Evolutionary conservation across 2,329 filamentous ascomycete species (phyloP).

Genomic region (Xylaria sp.): DNA sequence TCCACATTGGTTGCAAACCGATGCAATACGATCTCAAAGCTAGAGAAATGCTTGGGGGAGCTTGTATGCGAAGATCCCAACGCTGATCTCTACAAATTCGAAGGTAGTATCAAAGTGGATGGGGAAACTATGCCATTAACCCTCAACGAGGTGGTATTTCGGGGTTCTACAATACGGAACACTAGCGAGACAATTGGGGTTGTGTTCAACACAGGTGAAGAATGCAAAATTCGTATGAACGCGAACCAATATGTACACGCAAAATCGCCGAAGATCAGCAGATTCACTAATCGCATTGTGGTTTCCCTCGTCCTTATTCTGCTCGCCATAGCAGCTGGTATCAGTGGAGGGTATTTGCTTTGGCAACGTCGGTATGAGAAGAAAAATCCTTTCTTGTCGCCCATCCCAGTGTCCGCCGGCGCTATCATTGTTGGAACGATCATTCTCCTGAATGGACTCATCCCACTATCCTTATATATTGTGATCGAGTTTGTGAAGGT

Average conservation of each 20-base stretch:
- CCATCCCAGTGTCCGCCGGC: constrained; percentile 75
- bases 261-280: constrained; percentile 82
- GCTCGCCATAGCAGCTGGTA: constrained; percentile 77
- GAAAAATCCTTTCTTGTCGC: constrained; percentile 77
- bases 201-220: constrained; percentile 88
- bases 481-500: constrained; percentile 89
- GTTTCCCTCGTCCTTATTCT: constrained; percentile 85
- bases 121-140: constrained; percentile 75
- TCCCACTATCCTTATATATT: constrained; percentile 90
- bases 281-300: constrained; percentile 82
- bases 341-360: constrained; percentile 83
- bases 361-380: constrained; percentile 77
- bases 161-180: constrained; percentile 84
- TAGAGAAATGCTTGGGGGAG: constrained; percentile 66
- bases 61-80: constrained; percentile 82
- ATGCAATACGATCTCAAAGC: constrained; percentile 65
- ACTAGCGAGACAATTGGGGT: constrained; percentile 76
- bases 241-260: constrained; percentile 87
- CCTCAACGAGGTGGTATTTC: constrained; percentile 83
- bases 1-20: constrained; percentile 65
- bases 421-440: constrained; percentile 88
- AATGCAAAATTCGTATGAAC: constrained; percentile 94
- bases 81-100: constrained; percentile 79
- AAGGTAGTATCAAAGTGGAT: constrained; percentile 71
- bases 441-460: constrained; percentile 97